Percentiles rank a stretch among this genome's conserved stretches.
Evolutionary conservation across 495 filamentous ascomycete species (phyloP).

Genomic region (Hyaloscypha finlandica): DNA sequence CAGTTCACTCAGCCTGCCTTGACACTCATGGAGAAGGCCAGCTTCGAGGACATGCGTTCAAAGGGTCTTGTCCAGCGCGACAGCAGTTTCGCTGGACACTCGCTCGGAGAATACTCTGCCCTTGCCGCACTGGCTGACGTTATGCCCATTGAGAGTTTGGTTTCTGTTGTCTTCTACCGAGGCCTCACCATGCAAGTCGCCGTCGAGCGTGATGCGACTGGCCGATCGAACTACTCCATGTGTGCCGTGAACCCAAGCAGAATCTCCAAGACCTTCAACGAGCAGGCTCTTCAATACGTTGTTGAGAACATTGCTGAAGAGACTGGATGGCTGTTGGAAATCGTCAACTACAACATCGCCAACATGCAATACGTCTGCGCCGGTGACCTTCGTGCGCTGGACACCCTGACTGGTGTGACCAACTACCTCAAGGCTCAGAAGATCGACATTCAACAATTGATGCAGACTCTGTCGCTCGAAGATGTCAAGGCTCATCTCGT

Average conservation of each 20-base stretch:
- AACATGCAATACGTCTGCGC: conserved; percentile 99
- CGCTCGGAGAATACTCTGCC: conserved; percentile 96
- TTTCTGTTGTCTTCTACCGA: conserved; percentile 98
- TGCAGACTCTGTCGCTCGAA: conserved; percentile 73
- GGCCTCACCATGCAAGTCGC: conserved; percentile 99
- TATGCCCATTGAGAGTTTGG: conserved; percentile 97
- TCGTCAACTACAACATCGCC: conserved; percentile 98
- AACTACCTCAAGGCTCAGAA: conserved; percentile 96
- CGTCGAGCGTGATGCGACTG: conserved; percentile 90
- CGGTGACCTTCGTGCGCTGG: conserved; percentile 92
- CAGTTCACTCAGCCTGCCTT: conserved; percentile 98
- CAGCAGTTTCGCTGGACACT: conserved; percentile 97
- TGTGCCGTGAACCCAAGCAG: conserved; percentile 97
- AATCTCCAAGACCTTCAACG: conserved; percentile 97
- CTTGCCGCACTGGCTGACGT: conserved; percentile 96
- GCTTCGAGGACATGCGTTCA: conserved; percentile 97
- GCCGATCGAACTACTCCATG: conserved; percentile 98
- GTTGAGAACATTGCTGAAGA: conserved; percentile 89
- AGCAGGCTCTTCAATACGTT: conserved; percentile 92
- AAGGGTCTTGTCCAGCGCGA: conserved; percentile 95
- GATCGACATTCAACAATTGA: conserved; percentile 91
- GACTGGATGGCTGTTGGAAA: conserved; percentile 93
- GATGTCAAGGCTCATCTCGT: conserved; percentile 79
- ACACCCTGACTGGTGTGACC: conserved; percentile 82
- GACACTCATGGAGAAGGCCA: conserved; percentile 99